phyloP scores from a whole-genome alignment of 2,329 filamentous ascomycete genomes.

The Pseudogymnoascus sp. region DNA sequence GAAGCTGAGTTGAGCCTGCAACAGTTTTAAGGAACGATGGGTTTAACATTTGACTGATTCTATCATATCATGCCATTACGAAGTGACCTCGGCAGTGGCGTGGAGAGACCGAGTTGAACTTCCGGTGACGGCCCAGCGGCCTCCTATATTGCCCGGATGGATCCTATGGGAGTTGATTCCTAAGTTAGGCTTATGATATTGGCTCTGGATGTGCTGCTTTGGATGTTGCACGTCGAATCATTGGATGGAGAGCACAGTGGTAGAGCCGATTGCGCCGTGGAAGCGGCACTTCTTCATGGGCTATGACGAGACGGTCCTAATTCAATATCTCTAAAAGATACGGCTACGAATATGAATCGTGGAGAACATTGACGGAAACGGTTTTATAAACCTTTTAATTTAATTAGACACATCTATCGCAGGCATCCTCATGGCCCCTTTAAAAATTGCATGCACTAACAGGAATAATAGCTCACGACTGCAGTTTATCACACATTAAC shows the following conservation, averaged over 20 bases:
- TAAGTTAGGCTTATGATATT: not conserved
- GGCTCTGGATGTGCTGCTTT: not conserved
- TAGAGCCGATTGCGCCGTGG: not conserved
- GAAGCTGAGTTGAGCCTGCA: not conserved
- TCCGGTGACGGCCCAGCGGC: not conserved
- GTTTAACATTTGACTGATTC: not conserved
- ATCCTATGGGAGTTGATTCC: not conserved
- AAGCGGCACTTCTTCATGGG: not conserved
- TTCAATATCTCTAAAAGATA: not conserved
- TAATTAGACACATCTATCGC: not conserved
- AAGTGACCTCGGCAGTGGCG: not conserved
- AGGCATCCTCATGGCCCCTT: not conserved
- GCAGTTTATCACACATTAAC: not conserved
- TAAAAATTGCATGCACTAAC: not conserved
- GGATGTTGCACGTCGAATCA: not conserved
- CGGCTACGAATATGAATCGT: too few relatives aligned
- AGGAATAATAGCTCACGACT: not conserved
- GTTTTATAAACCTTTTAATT: not conserved
- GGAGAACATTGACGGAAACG: not conserved
- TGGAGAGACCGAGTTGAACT: not conserved
- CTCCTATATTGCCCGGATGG: not conserved
- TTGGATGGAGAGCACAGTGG: not conserved
- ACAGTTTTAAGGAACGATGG: not conserved
- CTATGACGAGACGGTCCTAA: not conserved
- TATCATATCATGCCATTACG: not conserved